Conservation (phyloP, 164 flowering plant species). For the Vitis cinerea region DNA sequence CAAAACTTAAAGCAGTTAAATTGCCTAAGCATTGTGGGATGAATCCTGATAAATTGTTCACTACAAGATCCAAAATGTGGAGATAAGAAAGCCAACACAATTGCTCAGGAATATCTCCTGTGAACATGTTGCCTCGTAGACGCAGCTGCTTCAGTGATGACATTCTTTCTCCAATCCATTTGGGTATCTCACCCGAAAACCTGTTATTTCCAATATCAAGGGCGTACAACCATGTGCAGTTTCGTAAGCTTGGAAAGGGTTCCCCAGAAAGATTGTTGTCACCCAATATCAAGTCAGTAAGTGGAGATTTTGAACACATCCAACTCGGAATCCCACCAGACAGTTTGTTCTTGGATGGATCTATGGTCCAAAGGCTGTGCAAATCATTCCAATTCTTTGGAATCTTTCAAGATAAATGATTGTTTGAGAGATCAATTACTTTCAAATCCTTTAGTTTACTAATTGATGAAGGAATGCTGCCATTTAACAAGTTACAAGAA, state of each 20-base stretch:
- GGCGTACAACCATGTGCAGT: constrained; percentile 5
- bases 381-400: constrained; percentile 22
- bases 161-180: constrained; percentile 14
- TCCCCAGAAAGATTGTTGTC: constrained; percentile 26
- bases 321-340: constrained; percentile 36
- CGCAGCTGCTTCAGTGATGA: neutral
- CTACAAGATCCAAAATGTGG: constrained; percentile 20
- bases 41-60: constrained; percentile 20
- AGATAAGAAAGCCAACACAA: constrained; percentile 17
- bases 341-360: constrained; percentile 24
- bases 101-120: constrained; percentile 22
- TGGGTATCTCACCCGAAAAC: constrained; percentile 24
- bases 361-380: neutral
- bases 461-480: constrained; percentile 26
- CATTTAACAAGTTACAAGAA: constrained; percentile 21
- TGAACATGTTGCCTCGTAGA: constrained; percentile 15
- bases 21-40: constrained; percentile 24
- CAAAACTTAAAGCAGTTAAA: neutral
- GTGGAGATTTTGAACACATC: constrained; percentile 5
- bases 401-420: constrained; percentile 21
- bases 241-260: constrained; percentile 20
- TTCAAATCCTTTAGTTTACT: neutral
- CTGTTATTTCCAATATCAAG: constrained; percentile 30
- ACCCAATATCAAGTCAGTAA: constrained; percentile 9
- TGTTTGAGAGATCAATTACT: constrained; percentile 17